Percentiles rank a stretch among this genome's conserved stretches.
These are phyloP conservation scores for Beauveria pseudobassiana DNA, from an alignment of 2,329 filamentous ascomycete species.

Conservation along the genomic window DNA sequence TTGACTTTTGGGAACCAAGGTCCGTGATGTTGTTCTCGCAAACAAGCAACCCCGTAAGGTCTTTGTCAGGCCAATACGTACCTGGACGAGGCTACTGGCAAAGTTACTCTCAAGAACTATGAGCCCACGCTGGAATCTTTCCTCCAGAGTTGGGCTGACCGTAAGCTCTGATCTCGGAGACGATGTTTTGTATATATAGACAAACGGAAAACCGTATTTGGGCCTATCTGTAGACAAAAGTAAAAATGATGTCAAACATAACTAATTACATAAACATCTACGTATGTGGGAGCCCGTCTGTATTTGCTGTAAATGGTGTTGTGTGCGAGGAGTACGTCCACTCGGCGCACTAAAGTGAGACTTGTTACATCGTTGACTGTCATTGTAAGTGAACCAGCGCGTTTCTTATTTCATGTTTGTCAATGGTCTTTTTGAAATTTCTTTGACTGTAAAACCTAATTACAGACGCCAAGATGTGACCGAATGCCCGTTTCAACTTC, in stretches of 20 bases:
- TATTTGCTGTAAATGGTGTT: not conserved
- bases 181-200: not conserved
- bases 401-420: slow-evolving; percentile 3
- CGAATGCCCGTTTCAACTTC: slow-evolving; percentile 52
- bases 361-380: no score
- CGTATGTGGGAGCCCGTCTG: not conserved
- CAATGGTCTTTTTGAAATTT: slow-evolving; percentile 35
- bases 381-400: not conserved
- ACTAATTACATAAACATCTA: not conserved
- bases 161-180: slow-evolving; percentile 33
- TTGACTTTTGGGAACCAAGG: slow-evolving; percentile 73
- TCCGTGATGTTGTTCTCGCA: slow-evolving; percentile 66
- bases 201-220: not conserved
- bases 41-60: slow-evolving; percentile 83
- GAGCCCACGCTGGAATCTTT: slow-evolving; percentile 73
- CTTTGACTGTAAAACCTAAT: slow-evolving; percentile 56
- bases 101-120: slow-evolving; percentile 77
- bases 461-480: slow-evolving; percentile 61
- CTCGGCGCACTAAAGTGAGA: not conserved
- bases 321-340: slow-evolving; percentile 1
- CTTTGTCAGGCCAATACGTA: slow-evolving; percentile 92
- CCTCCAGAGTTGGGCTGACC: slow-evolving; percentile 73
- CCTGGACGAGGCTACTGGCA: slow-evolving; percentile 57
- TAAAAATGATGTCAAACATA: not conserved
- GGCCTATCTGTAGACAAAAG: not conserved